These are phyloP conservation scores for Lyophyllum semitale DNA, from an alignment of 768 basidiomycete genomes.

Conservation along the genomic window DNA sequence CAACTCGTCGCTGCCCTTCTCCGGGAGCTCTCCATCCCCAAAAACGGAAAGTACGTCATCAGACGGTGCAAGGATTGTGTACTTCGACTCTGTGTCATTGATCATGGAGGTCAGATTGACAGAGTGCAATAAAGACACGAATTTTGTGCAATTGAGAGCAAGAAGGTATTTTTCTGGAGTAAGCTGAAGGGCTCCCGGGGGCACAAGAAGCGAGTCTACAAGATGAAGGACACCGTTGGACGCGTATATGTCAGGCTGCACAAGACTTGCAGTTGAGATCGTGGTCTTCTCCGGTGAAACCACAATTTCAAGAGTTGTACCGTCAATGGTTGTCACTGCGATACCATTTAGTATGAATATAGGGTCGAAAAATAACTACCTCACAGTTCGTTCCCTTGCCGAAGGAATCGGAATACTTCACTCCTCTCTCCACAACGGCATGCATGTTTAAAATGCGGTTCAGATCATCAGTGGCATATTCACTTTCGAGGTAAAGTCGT, in stretches of 20 bases:
- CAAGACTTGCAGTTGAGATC: slow-evolving; percentile 59
- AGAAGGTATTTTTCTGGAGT: slow-evolving; percentile 97
- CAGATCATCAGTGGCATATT: slow-evolving; percentile 82
- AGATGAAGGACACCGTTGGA: slow-evolving; percentile 95
- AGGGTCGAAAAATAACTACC: slow-evolving; percentile 21
- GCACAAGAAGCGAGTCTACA: slow-evolving; percentile 80
- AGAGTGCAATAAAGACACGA: slow-evolving; percentile 86
- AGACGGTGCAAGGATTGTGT: slow-evolving; percentile 89
- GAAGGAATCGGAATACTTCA: slow-evolving; percentile 72
- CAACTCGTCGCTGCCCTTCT: slow-evolving; percentile 67
- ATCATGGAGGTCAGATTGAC: slow-evolving; percentile 72
- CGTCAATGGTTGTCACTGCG: slow-evolving; percentile 73
- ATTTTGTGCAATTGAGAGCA: slow-evolving; percentile 86
- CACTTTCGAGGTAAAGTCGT: slow-evolving; percentile 84
- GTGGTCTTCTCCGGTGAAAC: slow-evolving; percentile 54
- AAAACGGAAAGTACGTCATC: slow-evolving; percentile 80
- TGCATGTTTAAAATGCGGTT: slow-evolving; percentile 79
- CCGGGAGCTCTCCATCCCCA: slow-evolving; percentile 56
- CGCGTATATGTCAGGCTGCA: slow-evolving; percentile 85
- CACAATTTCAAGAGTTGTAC: slow-evolving; percentile 62
- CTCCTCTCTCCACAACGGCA: slow-evolving; percentile 56
- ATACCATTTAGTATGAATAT: slow-evolving; percentile 15
- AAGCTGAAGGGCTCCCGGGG: slow-evolving; percentile 70
- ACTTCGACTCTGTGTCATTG: slow-evolving; percentile 66
- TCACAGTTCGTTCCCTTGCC: slow-evolving; percentile 51